Percentiles rank a stretch among this genome's conserved stretches.
Evolutionary conservation across 2,329 filamentous ascomycete species (phyloP).

Genomic region (Colletotrichum shisoi): DNA sequence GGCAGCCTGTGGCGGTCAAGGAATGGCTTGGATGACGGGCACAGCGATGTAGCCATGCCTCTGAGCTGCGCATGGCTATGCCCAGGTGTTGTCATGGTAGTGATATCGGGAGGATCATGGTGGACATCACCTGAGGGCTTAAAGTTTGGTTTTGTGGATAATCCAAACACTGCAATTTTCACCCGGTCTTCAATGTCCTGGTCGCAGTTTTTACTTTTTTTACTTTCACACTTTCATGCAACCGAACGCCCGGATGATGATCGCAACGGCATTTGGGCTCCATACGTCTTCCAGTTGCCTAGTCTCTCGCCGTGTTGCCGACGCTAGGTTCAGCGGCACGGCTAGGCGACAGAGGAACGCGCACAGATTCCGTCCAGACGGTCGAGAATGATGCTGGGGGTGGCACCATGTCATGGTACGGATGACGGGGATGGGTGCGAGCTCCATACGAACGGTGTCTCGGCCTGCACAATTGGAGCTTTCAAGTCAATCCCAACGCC

Average conservation of each 20-base stretch:
- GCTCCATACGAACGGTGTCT: no score
- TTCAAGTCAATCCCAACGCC: neutral
- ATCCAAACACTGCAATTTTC: neutral
- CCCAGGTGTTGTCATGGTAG: neutral
- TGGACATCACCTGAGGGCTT: neutral
- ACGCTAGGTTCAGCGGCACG: neutral
- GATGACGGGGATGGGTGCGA: no score
- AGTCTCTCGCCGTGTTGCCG: neutral
- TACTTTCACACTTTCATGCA: neutral
- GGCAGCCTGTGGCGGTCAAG: slow-evolving; percentile 57
- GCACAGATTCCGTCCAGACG: neutral
- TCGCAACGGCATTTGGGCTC: neutral
- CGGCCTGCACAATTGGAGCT: neutral
- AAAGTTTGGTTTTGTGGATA: no score
- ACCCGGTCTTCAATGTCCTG: neutral
- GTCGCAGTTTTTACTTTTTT: neutral
- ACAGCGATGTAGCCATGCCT: neutral
- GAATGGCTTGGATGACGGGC: neutral
- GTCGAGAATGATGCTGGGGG: no score
- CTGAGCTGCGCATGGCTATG: neutral
- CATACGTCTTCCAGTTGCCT: neutral
- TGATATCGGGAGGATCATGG: neutral
- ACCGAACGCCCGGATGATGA: neutral
- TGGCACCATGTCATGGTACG: no score
- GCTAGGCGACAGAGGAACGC: neutral